Base-by-base conservation (phyloP, 2,329 filamentous ascomycete genomes). In the Fusarium transvaalense region DNA sequence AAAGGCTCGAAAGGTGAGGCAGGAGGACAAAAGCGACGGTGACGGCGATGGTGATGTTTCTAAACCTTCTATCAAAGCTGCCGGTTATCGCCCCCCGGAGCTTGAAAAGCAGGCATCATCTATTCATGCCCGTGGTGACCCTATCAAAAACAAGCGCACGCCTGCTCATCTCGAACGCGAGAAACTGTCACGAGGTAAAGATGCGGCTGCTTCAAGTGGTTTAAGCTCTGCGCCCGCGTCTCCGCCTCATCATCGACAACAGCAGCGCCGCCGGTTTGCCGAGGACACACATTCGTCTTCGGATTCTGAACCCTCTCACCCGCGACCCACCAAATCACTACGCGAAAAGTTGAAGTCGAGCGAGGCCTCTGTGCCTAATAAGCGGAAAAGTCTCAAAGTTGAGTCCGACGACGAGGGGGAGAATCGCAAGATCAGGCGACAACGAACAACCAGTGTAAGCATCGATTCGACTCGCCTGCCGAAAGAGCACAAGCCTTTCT, bases 1-100 rank as follows among this genome's bases (percentile, higher is more conserved):
- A 61, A 90, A 90, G 77, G 82, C 82, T 61, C 85, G 87, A 61
- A 90, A 90, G 78, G 82, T 87, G 46, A 90, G 89, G 76, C 87
- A 90, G 68, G 89, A 91, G 75, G 87, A 89, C 74, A 85, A 82
- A 73, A 87, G 84, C 71, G 88, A 89, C 59, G 83, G 84, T 57
- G 87, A 88, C 64, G 82, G 79, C 25, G 57, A 62, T 32, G 52
- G 37, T 15, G 57, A 61, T 27, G 35, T 19, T 32, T 74, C 77
- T 29, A 79, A 74, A 57, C 73, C 78, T 51, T 76, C 79, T 46
- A 74, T 75, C 56, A 71, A 74, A 42, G 76, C 75, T 46, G 62
- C 75, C 57, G 78, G 74, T 19, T 67, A 61, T 47, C 68, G 47
- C 17, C 67, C 67, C 56, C 79, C 78, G 57, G 79, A 82, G 27